Percentiles rank a stretch among this genome's conserved stretches.
Evolutionary conservation across 306 rosid genomes (phyloP).

Genomic region (Gynostemma pentaphyllum): DNA sequence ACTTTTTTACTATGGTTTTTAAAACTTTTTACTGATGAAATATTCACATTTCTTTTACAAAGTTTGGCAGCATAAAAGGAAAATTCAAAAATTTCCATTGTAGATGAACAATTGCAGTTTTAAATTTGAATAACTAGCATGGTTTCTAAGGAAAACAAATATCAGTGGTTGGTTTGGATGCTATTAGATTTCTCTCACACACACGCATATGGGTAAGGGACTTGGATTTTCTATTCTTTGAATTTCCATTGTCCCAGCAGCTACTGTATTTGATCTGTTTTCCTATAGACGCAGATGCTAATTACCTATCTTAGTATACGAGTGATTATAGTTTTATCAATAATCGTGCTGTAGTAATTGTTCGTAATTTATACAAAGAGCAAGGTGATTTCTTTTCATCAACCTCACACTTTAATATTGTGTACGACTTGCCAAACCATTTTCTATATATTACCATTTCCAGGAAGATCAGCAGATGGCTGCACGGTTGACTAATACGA

Average conservation of each 20-base stretch:
- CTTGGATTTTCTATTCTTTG: background rate
- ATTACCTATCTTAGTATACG: no score
- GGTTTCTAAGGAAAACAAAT: background rate
- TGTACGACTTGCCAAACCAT: background rate
- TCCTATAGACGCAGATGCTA: no score
- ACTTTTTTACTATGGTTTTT: no score
- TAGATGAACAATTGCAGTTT: background rate
- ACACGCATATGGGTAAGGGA: background rate
- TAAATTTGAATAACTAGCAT: background rate
- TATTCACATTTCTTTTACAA: no score
- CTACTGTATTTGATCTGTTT: background rate
- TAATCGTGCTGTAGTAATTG: no score
- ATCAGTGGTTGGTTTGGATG: background rate
- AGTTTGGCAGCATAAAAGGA: slow-evolving; percentile 2
- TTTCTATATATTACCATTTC: slow-evolving; percentile 14
- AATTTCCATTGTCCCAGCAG: background rate
- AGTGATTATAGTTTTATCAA: no score
- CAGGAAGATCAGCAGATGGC: slow-evolving; percentile 96
- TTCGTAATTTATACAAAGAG: background rate
- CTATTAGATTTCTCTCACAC: background rate
- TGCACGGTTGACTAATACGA: slow-evolving; percentile 68
- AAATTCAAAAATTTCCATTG: background rate
- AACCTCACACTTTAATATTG: background rate
- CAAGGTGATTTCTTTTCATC: background rate
- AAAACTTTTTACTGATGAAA: no score